phyloP scores from a whole-genome alignment of 352 stramenopile species.

The Plasmopara muralis region DNA sequence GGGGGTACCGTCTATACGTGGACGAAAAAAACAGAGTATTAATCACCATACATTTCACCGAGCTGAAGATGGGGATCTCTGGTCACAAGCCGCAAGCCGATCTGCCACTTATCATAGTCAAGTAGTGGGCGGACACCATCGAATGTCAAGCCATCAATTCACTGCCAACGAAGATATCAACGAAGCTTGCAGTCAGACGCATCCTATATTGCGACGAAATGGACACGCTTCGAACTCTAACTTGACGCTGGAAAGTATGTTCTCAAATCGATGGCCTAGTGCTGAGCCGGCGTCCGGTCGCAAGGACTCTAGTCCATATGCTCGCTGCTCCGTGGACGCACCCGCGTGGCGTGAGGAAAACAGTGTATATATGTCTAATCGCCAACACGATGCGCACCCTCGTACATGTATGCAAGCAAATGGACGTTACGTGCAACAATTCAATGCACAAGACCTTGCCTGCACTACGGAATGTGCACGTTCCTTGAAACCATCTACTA shows the following conservation, averaged over 20 bases:
- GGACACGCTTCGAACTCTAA: conserved; percentile 13
- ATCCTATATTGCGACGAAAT: conserved; percentile 17
- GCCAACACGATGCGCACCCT: conserved; percentile 13
- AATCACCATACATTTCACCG: conserved; percentile 11
- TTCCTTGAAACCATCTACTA: conserved; percentile 3
- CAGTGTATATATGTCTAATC: conserved; percentile 14
- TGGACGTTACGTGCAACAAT: conserved; percentile 21
- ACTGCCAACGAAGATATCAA: conserved; percentile 12
- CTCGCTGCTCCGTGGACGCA: conserved; percentile 26
- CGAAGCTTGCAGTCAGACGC: conserved; percentile 18
- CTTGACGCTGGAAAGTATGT: conserved; percentile 8
- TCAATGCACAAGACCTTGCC: conserved; percentile 6
- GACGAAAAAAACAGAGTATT: conserved; percentile 1
- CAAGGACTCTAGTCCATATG: conserved; percentile 21
- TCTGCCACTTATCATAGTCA: conserved; percentile 20
- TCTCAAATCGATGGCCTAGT: conserved; percentile 17
- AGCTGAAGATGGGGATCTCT: conserved; percentile 12
- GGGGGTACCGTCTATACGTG: conserved; percentile 3
- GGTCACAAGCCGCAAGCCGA: conserved; percentile 14
- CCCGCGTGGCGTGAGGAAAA: conserved; percentile 34
- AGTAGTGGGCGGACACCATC: conserved; percentile 21
- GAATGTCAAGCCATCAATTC: conserved; percentile 15
- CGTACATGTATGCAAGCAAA: conserved; percentile 17
- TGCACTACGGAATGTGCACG: conserved; percentile 4
- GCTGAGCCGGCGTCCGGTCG: conserved; percentile 1